Evolutionary conservation across 139 green algal species (phyloP), one percentile per base, ranked within the genome.

Genomic region (Pleodorina starrii): DNA sequence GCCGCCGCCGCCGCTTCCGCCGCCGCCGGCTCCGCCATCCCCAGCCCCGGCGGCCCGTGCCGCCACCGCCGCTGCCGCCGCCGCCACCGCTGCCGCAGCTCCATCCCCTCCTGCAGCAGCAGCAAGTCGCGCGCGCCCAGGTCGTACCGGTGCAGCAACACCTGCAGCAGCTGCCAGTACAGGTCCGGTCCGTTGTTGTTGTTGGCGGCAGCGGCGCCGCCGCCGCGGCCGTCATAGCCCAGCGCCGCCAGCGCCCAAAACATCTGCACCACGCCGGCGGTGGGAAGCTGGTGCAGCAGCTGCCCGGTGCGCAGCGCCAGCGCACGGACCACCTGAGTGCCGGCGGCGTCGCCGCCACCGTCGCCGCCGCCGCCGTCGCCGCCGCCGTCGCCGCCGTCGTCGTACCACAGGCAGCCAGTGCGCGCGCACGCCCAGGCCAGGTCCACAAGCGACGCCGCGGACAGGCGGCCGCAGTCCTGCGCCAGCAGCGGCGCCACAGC

Each of bases 21-120:
- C 17, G 68, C 17, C 68, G 25, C 57, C 57, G 57, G 57, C 57
- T 12, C 57, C 12, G 57, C 57, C 57, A 29, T 7, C 0, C 19
- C 50, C 23, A 21, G 50, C n/a, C n/a, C n/a, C n/a, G n/a, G 23
- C 6, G 1, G 25, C 46, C 16, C n/a, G 46, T 21, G 17, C n/a
- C 44, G 17, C 3, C 27, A n/a, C 54, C 27, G 80, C 38, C 76
- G 80, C 36, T 57, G 79, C 38, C 76, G 59, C 59, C 36, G 82
- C 16, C 11, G 4, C 68, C 42, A 32, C 10, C 23, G 77, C 50
- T 42, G 60, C 11, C 51, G 32, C 6, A 72, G 4, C 19, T 78
- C 7, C 16, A 88, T 7, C 7, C 29, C 83, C 68, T 88, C 83
- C 68, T 88, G 83, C 32, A 88, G 68, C 46, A 79, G 68, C 68